A percentile compares a stretch with the other conserved stretches of the same genome.
phyloP scores from a whole-genome alignment of 805 yeast species.

The Saitoella complicata region DNA sequence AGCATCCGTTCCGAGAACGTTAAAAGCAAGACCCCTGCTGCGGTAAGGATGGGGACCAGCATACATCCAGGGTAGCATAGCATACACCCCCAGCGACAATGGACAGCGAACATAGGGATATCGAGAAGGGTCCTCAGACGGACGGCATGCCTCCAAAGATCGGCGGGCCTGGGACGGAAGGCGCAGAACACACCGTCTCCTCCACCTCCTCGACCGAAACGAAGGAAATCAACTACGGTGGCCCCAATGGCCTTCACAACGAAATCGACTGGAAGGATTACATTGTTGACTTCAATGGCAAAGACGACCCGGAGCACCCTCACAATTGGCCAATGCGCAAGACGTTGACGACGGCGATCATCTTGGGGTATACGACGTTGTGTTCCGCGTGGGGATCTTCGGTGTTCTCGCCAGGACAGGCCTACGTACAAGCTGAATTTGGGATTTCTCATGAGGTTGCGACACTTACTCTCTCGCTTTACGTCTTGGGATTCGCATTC shows the following conservation, averaged over 20 bases:
- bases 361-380: conserved; percentile 34
- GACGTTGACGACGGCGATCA: conserved; percentile 28
- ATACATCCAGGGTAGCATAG: no score
- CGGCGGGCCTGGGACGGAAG: no score
- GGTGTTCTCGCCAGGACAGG: conserved; percentile 51
- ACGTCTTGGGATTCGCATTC: conserved; percentile 82
- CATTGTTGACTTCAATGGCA: conserved; percentile 61
- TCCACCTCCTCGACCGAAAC: no score
- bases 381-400: conserved; percentile 65
- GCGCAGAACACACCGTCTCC: no score
- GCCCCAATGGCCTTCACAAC: not conserved
- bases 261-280: conserved; percentile 22
- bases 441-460: conserved; percentile 54
- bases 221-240: no score
- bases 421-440: conserved; percentile 28
- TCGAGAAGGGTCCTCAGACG: no score
- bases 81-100: no score
- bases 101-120: no score
- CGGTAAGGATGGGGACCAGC: no score
- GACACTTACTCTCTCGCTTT: conserved; percentile 59
- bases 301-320: conserved; percentile 65
- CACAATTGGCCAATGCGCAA: conserved; percentile 52
- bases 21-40: no score
- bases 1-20: no score
- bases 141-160: no score